Base-by-base conservation (phyloP, 2,329 filamentous ascomycete genomes). In the Drechslerella stenobrocha region DNA sequence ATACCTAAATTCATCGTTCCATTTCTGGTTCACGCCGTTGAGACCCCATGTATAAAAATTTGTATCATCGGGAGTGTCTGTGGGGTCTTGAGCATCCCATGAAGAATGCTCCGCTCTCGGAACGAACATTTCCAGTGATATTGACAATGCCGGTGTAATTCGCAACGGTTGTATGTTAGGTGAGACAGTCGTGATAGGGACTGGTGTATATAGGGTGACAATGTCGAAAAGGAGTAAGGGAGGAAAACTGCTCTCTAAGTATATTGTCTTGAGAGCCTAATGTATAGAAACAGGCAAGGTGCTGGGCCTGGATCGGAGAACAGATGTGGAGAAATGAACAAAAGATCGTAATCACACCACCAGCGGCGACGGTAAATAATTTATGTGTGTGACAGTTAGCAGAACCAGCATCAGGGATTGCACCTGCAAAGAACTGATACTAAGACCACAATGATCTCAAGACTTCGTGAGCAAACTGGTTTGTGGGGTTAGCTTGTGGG, bases 371-470 rank as follows among this genome's bases (percentile, higher is more conserved):
- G 45, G 13, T 42, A 56, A 53, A 53, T 55, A 53, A 55, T 50
- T 24, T 48, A 37, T 32, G 58, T 18, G 47, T 60, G 56, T 44
- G 46, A 46, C 56, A n/a, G 24, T 52, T 28, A 59, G 20, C 18
- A 34, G 55, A 46, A 45, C 40, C 53, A 51, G 42, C 55, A 67
- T 56, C 55, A 67, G 55, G 63, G 55, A 67, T 60, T 45, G 24
- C 35, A 11, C 5, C n/a, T 28, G 47, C 37, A 46, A 47, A 20
- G 37, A 22, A 59, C 63, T 66, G 63, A 67, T 46, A 56, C 59
- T 67, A 67, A 67, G 44, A 50, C 63, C 59, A 67, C 47, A 67
- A 67, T 67, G 63, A 52, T 56, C 55, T 55, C 55, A 67, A 58
- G 60, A 52, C 56, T 55, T 53, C 52, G 26, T 20, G 44, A 56